phyloP scores from a whole-genome alignment of 2,329 filamentous ascomycete species.

The Cordyceps farinosa region DNA sequence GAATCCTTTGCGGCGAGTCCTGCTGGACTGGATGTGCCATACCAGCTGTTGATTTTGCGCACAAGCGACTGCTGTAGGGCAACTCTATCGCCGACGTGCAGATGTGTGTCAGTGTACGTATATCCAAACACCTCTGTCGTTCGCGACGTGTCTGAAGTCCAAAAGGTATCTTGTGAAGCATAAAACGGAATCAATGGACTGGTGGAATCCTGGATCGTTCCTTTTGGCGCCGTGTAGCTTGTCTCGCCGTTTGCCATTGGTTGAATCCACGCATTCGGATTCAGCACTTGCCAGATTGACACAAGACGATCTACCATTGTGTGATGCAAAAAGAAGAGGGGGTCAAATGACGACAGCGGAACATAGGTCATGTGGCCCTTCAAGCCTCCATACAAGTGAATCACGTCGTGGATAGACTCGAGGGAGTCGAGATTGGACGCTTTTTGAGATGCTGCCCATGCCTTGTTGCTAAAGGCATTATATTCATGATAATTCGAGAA shows the following conservation, averaged over 20 bases:
- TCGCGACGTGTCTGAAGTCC: conserved; percentile 62
- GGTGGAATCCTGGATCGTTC: conserved; percentile 50
- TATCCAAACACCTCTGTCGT: conserved; percentile 65
- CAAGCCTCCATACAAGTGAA: conserved; percentile 57
- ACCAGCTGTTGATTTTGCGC: conserved; percentile 51
- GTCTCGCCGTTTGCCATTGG: conserved; percentile 51
- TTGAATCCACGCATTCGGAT: conserved; percentile 64
- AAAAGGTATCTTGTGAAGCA: conserved; percentile 54
- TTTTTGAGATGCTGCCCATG: conserved; percentile 49
- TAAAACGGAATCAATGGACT: conserved; percentile 68
- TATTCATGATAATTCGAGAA: conserved; percentile 66
- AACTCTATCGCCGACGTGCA: conserved; percentile 24
- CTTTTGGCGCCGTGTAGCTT: conserved; percentile 58
- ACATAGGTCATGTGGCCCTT: conserved; percentile 68
- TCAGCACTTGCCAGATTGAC: conserved; percentile 72
- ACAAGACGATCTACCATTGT: conserved; percentile 71
- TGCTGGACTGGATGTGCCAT: conserved; percentile 32
- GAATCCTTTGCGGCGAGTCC: conserved; percentile 15
- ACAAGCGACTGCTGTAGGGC: conserved; percentile 33
- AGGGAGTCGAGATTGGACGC: conserved; percentile 58
- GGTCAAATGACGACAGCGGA: conserved; percentile 73
- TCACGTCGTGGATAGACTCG: conserved; percentile 60
- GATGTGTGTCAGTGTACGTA: conserved; percentile 62
- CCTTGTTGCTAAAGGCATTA: conserved; percentile 66
- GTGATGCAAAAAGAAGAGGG: conserved; percentile 75